Percentiles rank a stretch among this genome's conserved stretches.
phyloP scores from a whole-genome alignment of 2,329 filamentous ascomycete species.

The Juglanconis oblonga region DNA sequence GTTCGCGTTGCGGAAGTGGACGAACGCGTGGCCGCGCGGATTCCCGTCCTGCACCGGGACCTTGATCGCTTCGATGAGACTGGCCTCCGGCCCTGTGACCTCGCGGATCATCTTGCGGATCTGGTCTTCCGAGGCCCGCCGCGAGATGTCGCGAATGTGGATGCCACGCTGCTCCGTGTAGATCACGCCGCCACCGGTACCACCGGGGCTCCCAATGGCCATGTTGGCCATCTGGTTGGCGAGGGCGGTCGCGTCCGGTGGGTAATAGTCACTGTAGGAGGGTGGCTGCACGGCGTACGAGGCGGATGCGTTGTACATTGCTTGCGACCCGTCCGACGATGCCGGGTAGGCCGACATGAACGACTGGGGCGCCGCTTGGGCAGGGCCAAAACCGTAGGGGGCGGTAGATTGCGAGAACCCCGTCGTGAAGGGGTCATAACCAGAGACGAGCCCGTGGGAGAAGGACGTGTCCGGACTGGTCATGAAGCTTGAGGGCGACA shows the following conservation, averaged over 20 bases:
- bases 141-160: conserved; percentile 16
- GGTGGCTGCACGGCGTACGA: conserved; percentile 15
- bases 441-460: conserved; percentile 1
- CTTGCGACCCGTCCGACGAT: not conserved
- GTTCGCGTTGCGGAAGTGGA: conserved; percentile 14
- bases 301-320: conserved; percentile 4
- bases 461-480: conserved; percentile 6
- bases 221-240: conserved; percentile 8
- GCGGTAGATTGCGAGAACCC: not conserved
- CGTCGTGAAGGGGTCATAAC: not conserved
- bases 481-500: conserved; percentile 9
- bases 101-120: conserved; percentile 17
- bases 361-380: not conserved
- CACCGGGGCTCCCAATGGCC: not conserved
- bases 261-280: conserved; percentile 9
- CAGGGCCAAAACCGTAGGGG: conserved; percentile 4
- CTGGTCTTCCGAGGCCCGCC: conserved; percentile 12
- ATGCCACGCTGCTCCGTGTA: conserved; percentile 19
- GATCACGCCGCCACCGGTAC: conserved; percentile 3
- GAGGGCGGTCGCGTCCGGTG: not conserved
- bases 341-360: not conserved
- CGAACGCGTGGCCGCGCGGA: conserved; percentile 11
- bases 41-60: conserved; percentile 14
- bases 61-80: conserved; percentile 8
- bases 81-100: conserved; percentile 10